Evolutionary conservation across 805 yeast genomes (phyloP), one percentile per base, ranked within the genome.

Genomic region (Myxozyma melibiosi): DNA sequence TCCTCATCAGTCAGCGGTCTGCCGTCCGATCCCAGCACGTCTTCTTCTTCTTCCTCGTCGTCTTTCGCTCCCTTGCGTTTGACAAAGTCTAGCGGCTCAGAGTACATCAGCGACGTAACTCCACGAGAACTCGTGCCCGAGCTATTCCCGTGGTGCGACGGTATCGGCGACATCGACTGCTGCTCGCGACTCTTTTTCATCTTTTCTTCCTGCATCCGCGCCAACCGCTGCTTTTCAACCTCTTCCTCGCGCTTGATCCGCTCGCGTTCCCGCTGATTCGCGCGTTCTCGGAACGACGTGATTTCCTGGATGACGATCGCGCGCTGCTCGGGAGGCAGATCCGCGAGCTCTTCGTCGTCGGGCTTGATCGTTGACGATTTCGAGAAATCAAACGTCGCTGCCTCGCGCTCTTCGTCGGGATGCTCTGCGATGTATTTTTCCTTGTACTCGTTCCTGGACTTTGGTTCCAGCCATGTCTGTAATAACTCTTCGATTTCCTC

Each of bases 261-360:
- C 18, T 62, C 66, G 2, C 61, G 55, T 41, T 63, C 65, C 11
- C 59, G 57, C 25, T 57, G 49, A 41, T 52, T 61, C 6, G 66
- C 54, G 2, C 65, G 63, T 2, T 63, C 61, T 35, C 66, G 43
- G 43, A 63, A 63, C 25, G 63, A 35, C 4, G 58, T 51, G 45
- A 63, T 63, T 30, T 63, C 66, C 30, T 38, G 38, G 22, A 43
- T 34, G 18, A 63, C 58, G n/a, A 44, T 38, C 9, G 47, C 63
- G 9, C 62, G 54, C 22, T 57, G 63, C 18, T 63, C 65, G 4
- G 60, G 52, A 1, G 64, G 58, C n/a, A 63, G 28, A 30, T 57
- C 66, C n/a, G 52, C 56, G n/a, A 63, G 43, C 9, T 58, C 65
- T 9, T 62, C 65, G 20, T 62, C 65, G n/a, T 51, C 57, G 27